These are phyloP conservation scores for Gyromitra esculenta DNA, from an alignment of 2,329 filamentous ascomycete species.

Conservation along the genomic window DNA sequence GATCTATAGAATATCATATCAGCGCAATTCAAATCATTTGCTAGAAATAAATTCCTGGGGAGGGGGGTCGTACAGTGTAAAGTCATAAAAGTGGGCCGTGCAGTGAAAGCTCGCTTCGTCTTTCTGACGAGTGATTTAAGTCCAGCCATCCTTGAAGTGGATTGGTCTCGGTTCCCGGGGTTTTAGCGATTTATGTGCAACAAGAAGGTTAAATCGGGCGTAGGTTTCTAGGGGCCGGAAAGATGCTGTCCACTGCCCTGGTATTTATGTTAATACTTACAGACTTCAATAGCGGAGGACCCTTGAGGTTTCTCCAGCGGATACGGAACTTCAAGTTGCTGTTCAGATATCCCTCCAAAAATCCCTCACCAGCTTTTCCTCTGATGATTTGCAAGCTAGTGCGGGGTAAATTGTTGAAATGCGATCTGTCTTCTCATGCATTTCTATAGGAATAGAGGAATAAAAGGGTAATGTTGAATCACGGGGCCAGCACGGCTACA, in stretches of 20 bases:
- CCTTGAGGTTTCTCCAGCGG: slow-evolving; percentile 7
- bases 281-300: slow-evolving; percentile 1
- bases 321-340: slow-evolving; percentile 2
- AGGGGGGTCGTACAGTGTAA: slow-evolving; percentile 40
- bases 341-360: slow-evolving; percentile 19
- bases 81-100: slow-evolving; percentile 39
- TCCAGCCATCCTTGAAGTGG: slow-evolving; percentile 23
- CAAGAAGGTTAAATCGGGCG: slow-evolving; percentile 19
- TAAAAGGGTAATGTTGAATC: slow-evolving; percentile 5
- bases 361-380: slow-evolving; percentile 34
- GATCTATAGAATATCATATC: slow-evolving; percentile 65
- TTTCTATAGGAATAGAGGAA: neutral
- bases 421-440: neutral
- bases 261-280: slow-evolving; percentile 39
- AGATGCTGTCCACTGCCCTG: slow-evolving; percentile 19
- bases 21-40: neutral
- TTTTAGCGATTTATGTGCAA: slow-evolving; percentile 11
- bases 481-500: neutral
- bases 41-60: too few species aligned
- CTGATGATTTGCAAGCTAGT: slow-evolving; percentile 8
- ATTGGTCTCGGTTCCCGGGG: slow-evolving; percentile 15
- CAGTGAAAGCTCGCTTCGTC: slow-evolving; percentile 21
- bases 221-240: neutral
- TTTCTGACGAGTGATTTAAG: slow-evolving; percentile 19
- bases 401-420: slow-evolving; percentile 35